A percentile compares a stretch with the other conserved stretches of the same genome.
Evolutionary conservation across 495 filamentous ascomycete genomes (phyloP).

Genomic region (Aspergillus ostianus): DNA sequence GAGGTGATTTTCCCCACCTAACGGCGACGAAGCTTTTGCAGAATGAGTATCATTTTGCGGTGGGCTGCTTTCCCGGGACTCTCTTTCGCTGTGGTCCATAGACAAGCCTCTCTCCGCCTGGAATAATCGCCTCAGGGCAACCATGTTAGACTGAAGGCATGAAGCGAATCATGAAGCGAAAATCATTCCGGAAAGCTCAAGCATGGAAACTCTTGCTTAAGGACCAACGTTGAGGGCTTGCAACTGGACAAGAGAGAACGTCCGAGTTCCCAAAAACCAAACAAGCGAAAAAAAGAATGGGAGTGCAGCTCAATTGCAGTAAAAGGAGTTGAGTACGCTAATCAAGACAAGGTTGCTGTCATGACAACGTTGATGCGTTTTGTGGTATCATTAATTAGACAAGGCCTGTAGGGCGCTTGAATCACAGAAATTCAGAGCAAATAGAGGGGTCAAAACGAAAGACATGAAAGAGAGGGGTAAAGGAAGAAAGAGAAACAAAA

Average conservation of each 20-base stretch:
- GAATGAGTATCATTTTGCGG: constrained; percentile 10
- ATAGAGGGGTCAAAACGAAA: not conserved
- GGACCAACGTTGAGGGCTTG: not conserved
- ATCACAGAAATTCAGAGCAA: not conserved
- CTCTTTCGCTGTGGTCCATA: constrained; percentile 14
- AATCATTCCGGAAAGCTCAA: not conserved
- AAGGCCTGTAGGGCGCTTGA: not conserved
- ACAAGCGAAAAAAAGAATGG: not conserved
- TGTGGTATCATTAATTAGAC: not conserved
- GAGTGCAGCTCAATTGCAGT: not conserved
- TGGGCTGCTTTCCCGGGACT: constrained; percentile 15
- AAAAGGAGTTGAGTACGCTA: not conserved
- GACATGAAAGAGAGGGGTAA: constrained; percentile 6
- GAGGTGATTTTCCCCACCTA: constrained; percentile 33
- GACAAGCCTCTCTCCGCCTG: constrained; percentile 28
- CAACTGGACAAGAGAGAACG: not conserved
- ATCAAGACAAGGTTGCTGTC: constrained; percentile 1
- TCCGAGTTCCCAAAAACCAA: not conserved
- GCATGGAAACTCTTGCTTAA: not conserved
- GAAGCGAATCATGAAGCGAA: not conserved
- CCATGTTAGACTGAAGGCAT: constrained; percentile 27
- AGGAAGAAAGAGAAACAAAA: not conserved
- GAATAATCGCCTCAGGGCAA: constrained; percentile 39
- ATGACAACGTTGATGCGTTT: constrained; percentile 7
- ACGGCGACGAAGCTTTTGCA: constrained; percentile 15